A percentile compares a stretch with the other conserved stretches of the same genome.
Conservation (phyloP, 2,329 filamentous ascomycete species). For the Stromatinia cepivora region DNA sequence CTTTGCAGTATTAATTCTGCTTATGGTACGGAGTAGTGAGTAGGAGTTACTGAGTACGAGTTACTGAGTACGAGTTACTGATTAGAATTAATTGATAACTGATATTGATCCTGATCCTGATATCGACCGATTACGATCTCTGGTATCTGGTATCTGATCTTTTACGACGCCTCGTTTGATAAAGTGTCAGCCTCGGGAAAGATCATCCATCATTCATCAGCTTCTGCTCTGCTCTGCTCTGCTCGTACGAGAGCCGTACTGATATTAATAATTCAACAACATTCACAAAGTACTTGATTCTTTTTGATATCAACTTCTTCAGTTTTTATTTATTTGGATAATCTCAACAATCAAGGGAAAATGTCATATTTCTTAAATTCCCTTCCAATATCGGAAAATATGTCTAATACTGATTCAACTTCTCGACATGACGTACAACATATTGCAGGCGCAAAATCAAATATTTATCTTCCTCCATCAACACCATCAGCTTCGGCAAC, state of each 20-base stretch:
- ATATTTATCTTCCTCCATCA: conserved; percentile 47
- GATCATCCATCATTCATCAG: not conserved
- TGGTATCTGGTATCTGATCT: not conserved
- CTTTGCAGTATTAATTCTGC: not conserved
- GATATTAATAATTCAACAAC: too few species aligned
- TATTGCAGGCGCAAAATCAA: conserved; percentile 40
- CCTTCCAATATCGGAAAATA: conserved; percentile 23
- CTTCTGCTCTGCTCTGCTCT: too few species aligned
- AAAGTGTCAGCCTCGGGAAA: conserved; percentile 2
- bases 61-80: not conserved
- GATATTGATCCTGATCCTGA: not conserved
- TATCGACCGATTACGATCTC: not conserved
- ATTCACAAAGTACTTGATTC: not conserved
- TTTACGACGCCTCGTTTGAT: not conserved
- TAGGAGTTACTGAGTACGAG: not conserved
- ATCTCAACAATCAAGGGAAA: not conserved
- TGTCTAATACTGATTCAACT: conserved; percentile 29
- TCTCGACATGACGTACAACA: conserved; percentile 30
- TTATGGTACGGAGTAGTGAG: not conserved
- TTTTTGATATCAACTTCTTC: not conserved
- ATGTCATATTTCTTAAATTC: conserved; percentile 32
- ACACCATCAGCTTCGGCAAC: conserved; percentile 44
- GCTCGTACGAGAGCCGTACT: too few species aligned
- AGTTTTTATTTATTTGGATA: not conserved
- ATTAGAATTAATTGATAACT: not conserved